Base-by-base conservation (phyloP, 2,329 filamentous ascomycete species). In the Dactylonectria macrodidyma region DNA sequence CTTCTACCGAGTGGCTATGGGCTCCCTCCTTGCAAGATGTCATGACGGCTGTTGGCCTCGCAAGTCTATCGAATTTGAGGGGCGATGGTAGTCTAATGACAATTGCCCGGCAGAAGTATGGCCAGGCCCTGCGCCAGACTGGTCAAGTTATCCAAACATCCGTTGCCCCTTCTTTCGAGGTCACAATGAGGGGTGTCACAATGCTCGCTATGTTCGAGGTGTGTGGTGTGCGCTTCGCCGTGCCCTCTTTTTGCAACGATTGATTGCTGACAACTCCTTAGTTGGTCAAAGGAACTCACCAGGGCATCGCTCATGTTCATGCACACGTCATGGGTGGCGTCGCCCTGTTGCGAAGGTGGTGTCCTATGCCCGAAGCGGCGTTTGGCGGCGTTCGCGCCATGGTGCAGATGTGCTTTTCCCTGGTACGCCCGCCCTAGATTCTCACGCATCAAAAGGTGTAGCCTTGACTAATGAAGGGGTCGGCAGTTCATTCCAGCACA, bases 171-270 rank as follows among this genome's bases (percentile, higher is more conserved):
- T 78, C 79, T 59, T 73, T 85, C 24, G 79, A 85, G 52, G 82
- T 86, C 10, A 82, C 87, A 16, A 82, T 89, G 70, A 83, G 85
- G 33, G 79, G 85, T 8, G 86, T 90, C 34, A 81, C 91, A 48
- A 83, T 89, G 72, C 84, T 91, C 70, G 88, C 88, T 54, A 82
- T 90, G 76, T 91, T 89, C 68, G 89, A 91, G 83, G 89, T 90
- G 78, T 73, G 80, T 69, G 64, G 80, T 69, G 64, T 67, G 44
- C 56, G 63, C 46, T 56, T 41, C 67, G 14, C 6, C 14, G 34
- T 48, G 41, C 38, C 56, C 26, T 58, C 54, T 46, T 57, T 16
- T 52, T 41, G 59, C 64, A 47, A 6, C 26, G 11, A 38, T 48
- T 59, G 24, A 8, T 52, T 38, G 52, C 78, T 79, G 58, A 79